Evolutionary conservation across 148 eudicot genomes (phyloP).

Genomic region (Pouteria glomerata): DNA sequence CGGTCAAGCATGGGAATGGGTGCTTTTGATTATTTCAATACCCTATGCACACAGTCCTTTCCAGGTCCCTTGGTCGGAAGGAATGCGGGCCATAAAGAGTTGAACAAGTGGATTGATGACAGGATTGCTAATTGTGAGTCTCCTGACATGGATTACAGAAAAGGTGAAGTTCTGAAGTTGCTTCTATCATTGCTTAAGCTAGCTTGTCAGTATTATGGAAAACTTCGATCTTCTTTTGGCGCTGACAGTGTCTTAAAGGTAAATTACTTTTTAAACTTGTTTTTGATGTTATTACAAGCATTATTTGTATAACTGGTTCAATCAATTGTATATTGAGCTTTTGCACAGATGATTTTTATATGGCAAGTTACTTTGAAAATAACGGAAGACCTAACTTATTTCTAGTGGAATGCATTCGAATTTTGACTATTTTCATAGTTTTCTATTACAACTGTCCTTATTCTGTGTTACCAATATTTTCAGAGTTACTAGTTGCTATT

Average conservation of each 20-base stretch:
- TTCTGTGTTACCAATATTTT: background rate
- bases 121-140: conserved; percentile 36
- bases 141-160: conserved; percentile 34
- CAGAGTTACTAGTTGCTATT: background rate
- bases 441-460: background rate
- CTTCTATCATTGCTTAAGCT: conserved; percentile 88
- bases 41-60: conserved; percentile 49
- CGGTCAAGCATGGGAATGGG: conserved; percentile 31
- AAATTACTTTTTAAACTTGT: conserved; percentile 6
- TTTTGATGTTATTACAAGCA: background rate
- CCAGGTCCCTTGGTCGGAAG: conserved; percentile 80
- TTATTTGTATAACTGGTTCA: conserved; percentile 1
- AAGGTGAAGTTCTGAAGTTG: conserved; percentile 52
- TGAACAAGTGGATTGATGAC: conserved; percentile 86
- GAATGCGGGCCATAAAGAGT: conserved; percentile 61
- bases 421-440: background rate
- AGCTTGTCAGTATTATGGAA: conserved; percentile 89
- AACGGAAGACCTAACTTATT: background rate
- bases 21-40: conserved; percentile 39
- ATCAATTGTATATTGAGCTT: background rate
- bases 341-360: background rate
- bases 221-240: conserved; percentile 84
- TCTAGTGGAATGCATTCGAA: background rate
- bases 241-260: conserved; percentile 65
- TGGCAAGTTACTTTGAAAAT: background rate